phyloP scores from a whole-genome alignment of 805 yeast genomes.

The Ogataea populi-albae region DNA sequence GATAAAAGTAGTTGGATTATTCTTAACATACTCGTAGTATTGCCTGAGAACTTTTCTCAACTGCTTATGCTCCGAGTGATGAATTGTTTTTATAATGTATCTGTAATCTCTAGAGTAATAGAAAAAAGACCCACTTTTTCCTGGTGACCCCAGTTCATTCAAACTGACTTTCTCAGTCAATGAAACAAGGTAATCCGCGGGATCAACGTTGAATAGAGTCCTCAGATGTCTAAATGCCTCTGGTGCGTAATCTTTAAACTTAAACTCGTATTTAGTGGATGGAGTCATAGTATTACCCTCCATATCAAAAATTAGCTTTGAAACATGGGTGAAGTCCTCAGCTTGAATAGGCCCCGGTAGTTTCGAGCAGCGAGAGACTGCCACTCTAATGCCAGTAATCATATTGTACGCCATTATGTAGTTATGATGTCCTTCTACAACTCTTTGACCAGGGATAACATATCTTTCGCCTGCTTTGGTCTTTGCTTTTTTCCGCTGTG shows the following conservation, averaged over 20 bases:
- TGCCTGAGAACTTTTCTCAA: slow-evolving; percentile 68
- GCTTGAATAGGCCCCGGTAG: slow-evolving; percentile 69
- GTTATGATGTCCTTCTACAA: slow-evolving; percentile 83
- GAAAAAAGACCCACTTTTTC: slow-evolving; percentile 94
- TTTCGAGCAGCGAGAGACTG: slow-evolving; percentile 90
- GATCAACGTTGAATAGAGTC: slow-evolving; percentile 78
- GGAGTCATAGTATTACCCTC: slow-evolving; percentile 89
- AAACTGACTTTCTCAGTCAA: slow-evolving; percentile 90
- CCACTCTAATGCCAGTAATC: slow-evolving; percentile 95
- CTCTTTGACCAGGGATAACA: slow-evolving; percentile 31
- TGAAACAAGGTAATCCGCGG: slow-evolving; percentile 91
- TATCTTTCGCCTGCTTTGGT: slow-evolving; percentile 28
- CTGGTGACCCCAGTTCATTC: slow-evolving; percentile 92
- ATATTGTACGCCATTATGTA: slow-evolving; percentile 93
- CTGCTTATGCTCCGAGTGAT: slow-evolving; percentile 87
- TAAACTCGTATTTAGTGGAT: slow-evolving; percentile 90
- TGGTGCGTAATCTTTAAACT: slow-evolving; percentile 95
- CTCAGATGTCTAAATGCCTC: slow-evolving; percentile 88
- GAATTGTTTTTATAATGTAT: slow-evolving; percentile 94
- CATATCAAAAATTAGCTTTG: slow-evolving; percentile 82
- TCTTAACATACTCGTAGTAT: slow-evolving; percentile 76
- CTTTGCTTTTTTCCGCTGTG: slow-evolving; percentile 21
- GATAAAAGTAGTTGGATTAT: slow-evolving; percentile 82
- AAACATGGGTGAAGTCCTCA: slow-evolving; percentile 66
- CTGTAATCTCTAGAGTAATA: slow-evolving; percentile 92